Percentiles rank a stretch among this genome's conserved stretches.
These are phyloP conservation scores for Acanthamoeba royreba DNA, from an alignment of 208 protist species.

Conservation along the genomic window DNA sequence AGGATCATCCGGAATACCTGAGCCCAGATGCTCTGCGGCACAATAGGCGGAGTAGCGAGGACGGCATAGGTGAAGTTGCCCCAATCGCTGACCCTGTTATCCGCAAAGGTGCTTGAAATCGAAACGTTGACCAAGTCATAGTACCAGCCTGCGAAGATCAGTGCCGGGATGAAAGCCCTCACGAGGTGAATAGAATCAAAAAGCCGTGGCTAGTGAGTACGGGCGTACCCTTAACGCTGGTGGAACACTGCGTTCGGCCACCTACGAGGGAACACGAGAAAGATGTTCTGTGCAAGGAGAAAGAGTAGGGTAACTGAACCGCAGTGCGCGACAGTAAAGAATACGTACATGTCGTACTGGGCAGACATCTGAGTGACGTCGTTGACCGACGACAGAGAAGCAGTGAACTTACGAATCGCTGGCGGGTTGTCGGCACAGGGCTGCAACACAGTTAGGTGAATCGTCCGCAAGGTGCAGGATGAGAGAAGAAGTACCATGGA, in stretches of 20 bases:
- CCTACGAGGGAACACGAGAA: background rate
- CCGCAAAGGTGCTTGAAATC: background rate
- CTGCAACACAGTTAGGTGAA: background rate
- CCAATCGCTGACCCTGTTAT: background rate
- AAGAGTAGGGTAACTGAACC: background rate
- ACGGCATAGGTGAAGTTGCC: background rate
- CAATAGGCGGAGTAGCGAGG: background rate
- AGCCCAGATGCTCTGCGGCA: conserved; percentile 14
- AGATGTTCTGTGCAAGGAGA: background rate
- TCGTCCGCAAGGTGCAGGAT: background rate
- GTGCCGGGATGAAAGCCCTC: background rate
- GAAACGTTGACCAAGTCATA: background rate
- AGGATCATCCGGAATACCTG: background rate
- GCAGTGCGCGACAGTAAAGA: background rate
- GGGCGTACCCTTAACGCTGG: background rate
- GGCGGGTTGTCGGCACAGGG: background rate
- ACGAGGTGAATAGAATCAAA: background rate
- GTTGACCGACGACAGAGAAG: background rate
- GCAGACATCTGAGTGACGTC: background rate
- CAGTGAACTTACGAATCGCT: background rate
- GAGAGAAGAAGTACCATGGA: background rate
- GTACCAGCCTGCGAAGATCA: conserved; percentile 13
- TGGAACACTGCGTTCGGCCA: background rate
- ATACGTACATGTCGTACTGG: background rate
- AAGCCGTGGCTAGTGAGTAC: background rate